phyloP scores from a whole-genome alignment of 2,329 filamentous ascomycete genomes.

The Pseudocercospora pini-densiflorae region DNA sequence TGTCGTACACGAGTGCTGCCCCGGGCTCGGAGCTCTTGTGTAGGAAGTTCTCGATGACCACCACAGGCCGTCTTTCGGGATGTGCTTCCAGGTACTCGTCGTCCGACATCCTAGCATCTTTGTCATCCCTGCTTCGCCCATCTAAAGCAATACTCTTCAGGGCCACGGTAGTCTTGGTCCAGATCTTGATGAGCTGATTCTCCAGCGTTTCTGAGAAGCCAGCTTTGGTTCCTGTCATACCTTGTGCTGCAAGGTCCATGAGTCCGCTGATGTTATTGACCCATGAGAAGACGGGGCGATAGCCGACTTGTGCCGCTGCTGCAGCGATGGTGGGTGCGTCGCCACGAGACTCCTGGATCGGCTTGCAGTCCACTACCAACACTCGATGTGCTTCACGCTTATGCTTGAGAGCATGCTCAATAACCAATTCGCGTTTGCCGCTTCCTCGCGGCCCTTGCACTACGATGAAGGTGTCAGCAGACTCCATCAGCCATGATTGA shows the following conservation, averaged over 20 bases:
- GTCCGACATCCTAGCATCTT: conserved; percentile 72
- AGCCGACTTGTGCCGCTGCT: conserved; percentile 82
- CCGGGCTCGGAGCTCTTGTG: conserved; percentile 65
- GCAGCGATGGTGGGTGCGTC: conserved; percentile 84
- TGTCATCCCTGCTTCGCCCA: conserved; percentile 70
- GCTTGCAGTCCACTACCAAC: conserved; percentile 88
- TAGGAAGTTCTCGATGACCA: conserved; percentile 91
- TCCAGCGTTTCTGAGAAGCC: conserved; percentile 94
- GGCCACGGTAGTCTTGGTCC: conserved; percentile 79
- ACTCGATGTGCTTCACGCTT: conserved; percentile 67
- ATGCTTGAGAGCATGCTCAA: conserved; percentile 80
- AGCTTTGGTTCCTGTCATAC: conserved; percentile 90
- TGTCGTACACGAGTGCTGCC: conserved; percentile 54
- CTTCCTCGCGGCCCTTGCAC: conserved; percentile 91
- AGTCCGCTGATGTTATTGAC: conserved; percentile 93
- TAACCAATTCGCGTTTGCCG: conserved; percentile 84
- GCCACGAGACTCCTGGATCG: conserved; percentile 86
- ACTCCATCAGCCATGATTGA: conserved; percentile 84
- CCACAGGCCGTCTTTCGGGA: conserved; percentile 78
- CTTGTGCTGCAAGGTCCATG: conserved; percentile 88
- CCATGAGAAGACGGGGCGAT: conserved; percentile 93
- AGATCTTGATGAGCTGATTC: conserved; percentile 85
- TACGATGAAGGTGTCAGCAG: conserved; percentile 88
- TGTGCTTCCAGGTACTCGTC: conserved; percentile 91
- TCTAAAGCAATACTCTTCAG: conserved; percentile 78